phyloP scores from a whole-genome alignment of 495 filamentous ascomycete genomes.

The Penicillium odoratum region DNA sequence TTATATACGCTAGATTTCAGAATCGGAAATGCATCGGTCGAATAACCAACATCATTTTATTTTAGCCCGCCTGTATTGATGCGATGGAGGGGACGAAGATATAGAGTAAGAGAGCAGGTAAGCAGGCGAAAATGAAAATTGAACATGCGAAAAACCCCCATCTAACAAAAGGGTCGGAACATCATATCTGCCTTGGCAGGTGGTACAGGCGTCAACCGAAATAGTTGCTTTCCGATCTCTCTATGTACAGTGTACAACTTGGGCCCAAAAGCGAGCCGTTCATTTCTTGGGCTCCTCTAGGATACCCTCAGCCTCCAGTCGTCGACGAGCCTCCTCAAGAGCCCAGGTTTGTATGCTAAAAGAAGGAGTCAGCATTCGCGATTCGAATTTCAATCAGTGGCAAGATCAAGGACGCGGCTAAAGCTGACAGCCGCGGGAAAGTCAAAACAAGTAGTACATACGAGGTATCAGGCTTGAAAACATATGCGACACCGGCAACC shows the following conservation, averaged over 20 bases:
- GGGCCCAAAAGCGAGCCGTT: constrained; percentile 23
- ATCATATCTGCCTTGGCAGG: constrained; percentile 38
- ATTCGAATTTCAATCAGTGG: background rate
- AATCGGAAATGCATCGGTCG: background rate
- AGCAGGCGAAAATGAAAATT: constrained; percentile 27
- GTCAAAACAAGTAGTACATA: constrained; percentile 52
- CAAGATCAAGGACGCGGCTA: background rate
- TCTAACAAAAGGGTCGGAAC: constrained; percentile 41
- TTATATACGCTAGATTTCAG: background rate
- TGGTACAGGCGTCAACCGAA: constrained; percentile 35
- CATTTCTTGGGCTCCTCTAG: constrained; percentile 68
- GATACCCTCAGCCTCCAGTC: constrained; percentile 94
- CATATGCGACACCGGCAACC: constrained; percentile 77
- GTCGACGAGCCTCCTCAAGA: constrained; percentile 88
- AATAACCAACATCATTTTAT: constrained; percentile 22
- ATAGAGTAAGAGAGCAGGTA: constrained; percentile 40
- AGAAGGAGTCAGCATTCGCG: constrained; percentile 25
- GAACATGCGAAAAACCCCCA: constrained; percentile 37
- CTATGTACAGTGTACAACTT: constrained; percentile 52
- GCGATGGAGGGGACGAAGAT: constrained; percentile 31
- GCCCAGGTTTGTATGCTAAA: constrained; percentile 98
- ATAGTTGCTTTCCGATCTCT: constrained; percentile 39
- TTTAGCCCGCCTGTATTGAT: constrained; percentile 29
- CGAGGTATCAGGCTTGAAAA: constrained; percentile 98
- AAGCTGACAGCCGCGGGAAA: background rate